Conservation (phyloP, 225 moss, liverwort and hornwort species). For the Neckera pumila region DNA sequence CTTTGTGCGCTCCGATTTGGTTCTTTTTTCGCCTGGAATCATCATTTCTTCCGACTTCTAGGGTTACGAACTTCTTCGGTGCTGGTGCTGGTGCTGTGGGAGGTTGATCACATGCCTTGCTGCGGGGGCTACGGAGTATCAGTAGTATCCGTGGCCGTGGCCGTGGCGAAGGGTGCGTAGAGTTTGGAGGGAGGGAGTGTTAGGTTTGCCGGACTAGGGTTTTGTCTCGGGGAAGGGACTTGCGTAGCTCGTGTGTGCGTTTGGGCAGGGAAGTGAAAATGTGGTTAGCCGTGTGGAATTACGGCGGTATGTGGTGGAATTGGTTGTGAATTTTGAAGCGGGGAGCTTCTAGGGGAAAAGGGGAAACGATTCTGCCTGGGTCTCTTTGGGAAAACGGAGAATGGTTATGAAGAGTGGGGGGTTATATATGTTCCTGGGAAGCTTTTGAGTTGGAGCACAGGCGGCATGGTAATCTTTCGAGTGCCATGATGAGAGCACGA, state of each 20-base stretch:
- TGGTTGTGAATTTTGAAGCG: background rate
- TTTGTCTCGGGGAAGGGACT: background rate
- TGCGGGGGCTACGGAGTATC: background rate
- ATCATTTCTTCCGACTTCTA: background rate
- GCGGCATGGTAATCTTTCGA: background rate
- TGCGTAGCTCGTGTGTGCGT: background rate
- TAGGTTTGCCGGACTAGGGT: constrained; percentile 20
- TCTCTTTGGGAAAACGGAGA: background rate
- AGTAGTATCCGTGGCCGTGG: background rate
- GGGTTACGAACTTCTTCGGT: background rate
- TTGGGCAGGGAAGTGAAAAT: background rate
- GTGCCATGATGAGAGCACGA: background rate
- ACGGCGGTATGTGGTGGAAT: background rate
- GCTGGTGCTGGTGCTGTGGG: background rate
- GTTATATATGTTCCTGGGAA: background rate
- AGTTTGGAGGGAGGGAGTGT: background rate
- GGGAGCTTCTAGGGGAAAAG: background rate
- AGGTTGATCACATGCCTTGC: background rate
- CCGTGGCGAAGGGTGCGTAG: background rate
- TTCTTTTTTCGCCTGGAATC: background rate
- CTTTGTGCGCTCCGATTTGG: constrained; percentile 2
- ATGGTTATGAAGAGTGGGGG: background rate
- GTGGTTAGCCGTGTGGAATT: background rate
- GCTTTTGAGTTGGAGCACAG: background rate
- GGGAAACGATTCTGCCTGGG: background rate